Base-by-base conservation (phyloP, 345 rosid species). In the Citrus sinensis region DNA sequence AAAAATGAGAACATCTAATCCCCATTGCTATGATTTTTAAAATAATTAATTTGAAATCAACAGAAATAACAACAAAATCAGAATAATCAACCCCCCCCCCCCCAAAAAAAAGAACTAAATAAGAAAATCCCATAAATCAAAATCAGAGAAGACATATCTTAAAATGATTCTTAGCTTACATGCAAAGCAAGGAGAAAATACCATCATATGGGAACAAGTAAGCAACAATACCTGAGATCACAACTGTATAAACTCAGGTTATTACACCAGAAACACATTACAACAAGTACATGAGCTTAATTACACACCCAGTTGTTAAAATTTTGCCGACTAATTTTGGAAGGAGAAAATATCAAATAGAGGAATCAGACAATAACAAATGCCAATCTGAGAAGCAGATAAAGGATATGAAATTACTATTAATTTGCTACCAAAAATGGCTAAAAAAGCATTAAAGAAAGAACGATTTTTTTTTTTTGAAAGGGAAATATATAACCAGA, bases 401-500 rank as follows among this genome's bases (percentile, higher is more conserved):
- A 69, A 32, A 42, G 71, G 65, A 77, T 73, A 73, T 69, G 65
- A 65, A 77, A 83, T 60, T 76, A 56, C 71, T 46, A 64, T 27
- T 35, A 61, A 73, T 70, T 72, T 78, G 71, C 62, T 63, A 64
- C 85, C 54, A 71, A 54, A 55, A 75, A 75, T 27, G 76, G 76
- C 72, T 25, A 42, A 3, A 35, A 32, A 24, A 70, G 22, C 60
- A 70, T 65, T 62, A 30, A 32, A 56, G 16, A 66, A 66, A 11
- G 65, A 72, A 68, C 78, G 63, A 25, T 68, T 40, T 40, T 42
- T 10, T 40, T 40, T 42, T 37, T 37, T 37, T 37, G 58, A 65
- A 55, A 63, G 71, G 49, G 37, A 51, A 61, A 6, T 71, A 68
- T 73, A 70, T 34, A 80, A 74, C 83, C 84, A 83, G 81, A 73